A percentile compares a stretch with the other conserved stretches of the same genome.
These are phyloP conservation scores for Arthroderma sp. DNA, from an alignment of 2,329 filamentous ascomycete species.

Conservation along the genomic window DNA sequence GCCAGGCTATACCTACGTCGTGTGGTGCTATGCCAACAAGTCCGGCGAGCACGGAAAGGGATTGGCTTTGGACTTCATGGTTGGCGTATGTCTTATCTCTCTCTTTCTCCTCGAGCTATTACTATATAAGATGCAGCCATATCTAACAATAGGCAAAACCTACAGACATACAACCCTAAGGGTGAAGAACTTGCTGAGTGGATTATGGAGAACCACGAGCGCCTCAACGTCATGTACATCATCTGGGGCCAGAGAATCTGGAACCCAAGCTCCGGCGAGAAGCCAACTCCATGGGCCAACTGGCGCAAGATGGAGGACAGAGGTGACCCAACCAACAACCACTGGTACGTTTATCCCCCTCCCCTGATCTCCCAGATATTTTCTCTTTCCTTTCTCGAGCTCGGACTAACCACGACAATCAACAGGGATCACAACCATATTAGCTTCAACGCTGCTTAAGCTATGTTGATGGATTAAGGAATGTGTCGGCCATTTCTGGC, in stretches of 20 bases:
- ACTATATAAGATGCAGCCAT: neutral
- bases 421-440: constrained; percentile 11
- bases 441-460: constrained; percentile 8
- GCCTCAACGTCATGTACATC: constrained; percentile 35
- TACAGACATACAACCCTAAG: constrained; percentile 24
- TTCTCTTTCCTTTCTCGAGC: neutral
- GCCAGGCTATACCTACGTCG: constrained; percentile 13
- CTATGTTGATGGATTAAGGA: too few relatives aligned
- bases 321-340: constrained; percentile 30
- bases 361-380: neutral
- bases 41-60: constrained; percentile 17
- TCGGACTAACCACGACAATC: constrained; percentile 1
- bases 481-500: too few relatives aligned
- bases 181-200: constrained; percentile 37
- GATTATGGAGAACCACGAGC: constrained; percentile 33
- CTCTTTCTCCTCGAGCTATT: neutral
- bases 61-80: constrained; percentile 22
- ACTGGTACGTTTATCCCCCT: constrained; percentile 22
- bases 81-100: constrained; percentile 13
- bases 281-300: constrained; percentile 26
- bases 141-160: neutral
- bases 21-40: constrained; percentile 13
- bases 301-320: constrained; percentile 35
- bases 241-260: constrained; percentile 41
- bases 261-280: constrained; percentile 24